These are phyloP conservation scores for Apiospora aurea DNA, from an alignment of 2,329 filamentous ascomycete genomes.

Conservation along the genomic window DNA sequence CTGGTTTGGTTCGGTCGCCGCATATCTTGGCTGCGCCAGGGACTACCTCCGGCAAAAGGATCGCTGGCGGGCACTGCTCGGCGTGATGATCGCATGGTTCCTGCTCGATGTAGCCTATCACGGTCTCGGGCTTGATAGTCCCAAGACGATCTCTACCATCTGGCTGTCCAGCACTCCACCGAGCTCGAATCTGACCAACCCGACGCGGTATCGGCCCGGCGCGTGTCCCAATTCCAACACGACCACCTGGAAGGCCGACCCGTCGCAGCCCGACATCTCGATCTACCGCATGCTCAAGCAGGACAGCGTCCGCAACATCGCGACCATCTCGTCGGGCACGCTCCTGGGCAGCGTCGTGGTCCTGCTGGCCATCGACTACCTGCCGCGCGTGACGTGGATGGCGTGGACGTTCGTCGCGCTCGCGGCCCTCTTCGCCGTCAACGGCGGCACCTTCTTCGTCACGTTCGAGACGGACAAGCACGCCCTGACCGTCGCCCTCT, in stretches of 20 bases:
- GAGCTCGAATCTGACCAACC: not conserved
- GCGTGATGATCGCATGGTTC: conserved; percentile 51
- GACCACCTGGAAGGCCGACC: conserved; percentile 30
- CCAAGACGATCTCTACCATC: conserved; percentile 35
- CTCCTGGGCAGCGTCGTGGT: conserved; percentile 34
- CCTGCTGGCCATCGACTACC: conserved; percentile 35
- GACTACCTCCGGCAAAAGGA: conserved; percentile 36
- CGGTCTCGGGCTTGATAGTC: conserved; percentile 50
- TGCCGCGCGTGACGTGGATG: conserved; percentile 38
- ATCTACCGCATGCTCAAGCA: conserved; percentile 34
- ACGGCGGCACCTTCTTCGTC: conserved; percentile 37
- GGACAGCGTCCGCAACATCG: conserved; percentile 34
- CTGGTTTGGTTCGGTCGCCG: not conserved
- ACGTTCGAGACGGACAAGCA: conserved; percentile 34
- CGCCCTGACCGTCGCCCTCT: conserved; percentile 52
- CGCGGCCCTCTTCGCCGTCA: conserved; percentile 35
- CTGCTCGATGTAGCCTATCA: conserved; percentile 54
- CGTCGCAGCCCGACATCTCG: conserved; percentile 28
- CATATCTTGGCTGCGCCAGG: conserved; percentile 29
- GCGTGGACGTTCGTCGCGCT: conserved; percentile 36
- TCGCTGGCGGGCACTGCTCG: conserved; percentile 38
- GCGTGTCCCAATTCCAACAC: not conserved
- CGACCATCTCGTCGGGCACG: conserved; percentile 34
- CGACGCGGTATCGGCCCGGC: not conserved
- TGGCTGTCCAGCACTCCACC: conserved; percentile 28